Base-by-base conservation (phyloP, 768 basidiomycete species). In the Calocybe indica region DNA sequence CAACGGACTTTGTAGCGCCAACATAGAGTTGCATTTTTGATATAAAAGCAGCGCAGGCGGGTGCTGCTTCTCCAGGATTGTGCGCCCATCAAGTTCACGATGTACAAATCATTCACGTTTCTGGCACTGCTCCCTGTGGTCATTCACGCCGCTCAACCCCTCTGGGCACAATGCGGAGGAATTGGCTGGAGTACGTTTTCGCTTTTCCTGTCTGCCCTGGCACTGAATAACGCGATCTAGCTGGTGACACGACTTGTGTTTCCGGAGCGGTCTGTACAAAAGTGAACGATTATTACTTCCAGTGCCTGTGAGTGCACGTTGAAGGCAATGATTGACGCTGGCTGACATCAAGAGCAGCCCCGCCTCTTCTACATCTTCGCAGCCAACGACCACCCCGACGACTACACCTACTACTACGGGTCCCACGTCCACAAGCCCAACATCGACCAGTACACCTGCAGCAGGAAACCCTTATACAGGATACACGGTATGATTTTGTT, bases 81-180 rank as follows among this genome's bases (percentile, higher is more conserved):
- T 15, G 14, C 38, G 46, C 42, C 41, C 31, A 15, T 28, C 43
- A 31, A 29, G n/a, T 31, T 8, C 46, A 61, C 58, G 59, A 76
- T 75, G 76, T 71, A 73, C 61, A 75, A 72, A 64, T 72, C 70
- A 54, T 58, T 71, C 46, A 62, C 73, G 40, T 62, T 76, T 48
- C 52, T 72, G 49, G 68, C 72, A 49, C 58, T 74, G 43, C 55
- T 73, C 33, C 74, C 76, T 1, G 64, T 69, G 43, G 63, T 76
- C 51, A 72, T 71, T 32, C 52, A 59, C 45, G 79, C 75, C 45
- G 68, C 71, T 42, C 55, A 64, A 32, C 63, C 72, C 11, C 40
- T 73, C 33, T 81, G 61, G 40, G 75, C 69, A 6, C 80, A 81
- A 55, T 82, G 79, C 54, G 78, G 78, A 58, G 79, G 78, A 37